phyloP scores from a whole-genome alignment of 768 basidiomycete genomes.

The Boletus reticulatus region DNA sequence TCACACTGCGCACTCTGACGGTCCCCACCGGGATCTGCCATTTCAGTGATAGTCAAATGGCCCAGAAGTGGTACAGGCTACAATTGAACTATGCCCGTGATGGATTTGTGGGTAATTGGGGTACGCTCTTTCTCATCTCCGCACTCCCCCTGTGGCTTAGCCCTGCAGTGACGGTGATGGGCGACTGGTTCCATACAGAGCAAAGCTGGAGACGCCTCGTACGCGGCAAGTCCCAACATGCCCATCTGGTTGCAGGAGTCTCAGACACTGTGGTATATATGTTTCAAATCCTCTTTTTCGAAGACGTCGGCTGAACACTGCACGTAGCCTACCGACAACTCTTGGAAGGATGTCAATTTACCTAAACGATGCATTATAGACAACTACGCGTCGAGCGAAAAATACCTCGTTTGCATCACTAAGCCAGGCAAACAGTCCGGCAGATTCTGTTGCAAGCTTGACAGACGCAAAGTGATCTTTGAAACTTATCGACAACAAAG shows the following conservation, averaged over 20 bases:
- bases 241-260: not conserved
- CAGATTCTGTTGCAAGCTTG: not conserved
- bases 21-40: not conserved
- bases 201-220: conserved; percentile 6
- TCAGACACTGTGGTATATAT: not conserved
- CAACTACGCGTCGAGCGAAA: not conserved
- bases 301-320: not conserved
- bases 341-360: not conserved
- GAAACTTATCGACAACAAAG: not conserved
- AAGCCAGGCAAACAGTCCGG: not conserved
- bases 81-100: not conserved
- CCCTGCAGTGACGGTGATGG: not conserved
- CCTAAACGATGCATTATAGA: not conserved
- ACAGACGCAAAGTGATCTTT: not conserved
- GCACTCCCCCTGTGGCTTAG: not conserved
- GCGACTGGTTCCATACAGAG: not conserved
- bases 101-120: not conserved
- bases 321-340: not conserved
- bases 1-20: not conserved
- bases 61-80: conserved; percentile 2
- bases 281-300: not conserved
- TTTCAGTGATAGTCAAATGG: not conserved
- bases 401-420: not conserved
- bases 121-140: not conserved
- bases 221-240: conserved; percentile 3